Conservation (phyloP, 148 eudicot genomes). For the Chenopodium suecicum region DNA sequence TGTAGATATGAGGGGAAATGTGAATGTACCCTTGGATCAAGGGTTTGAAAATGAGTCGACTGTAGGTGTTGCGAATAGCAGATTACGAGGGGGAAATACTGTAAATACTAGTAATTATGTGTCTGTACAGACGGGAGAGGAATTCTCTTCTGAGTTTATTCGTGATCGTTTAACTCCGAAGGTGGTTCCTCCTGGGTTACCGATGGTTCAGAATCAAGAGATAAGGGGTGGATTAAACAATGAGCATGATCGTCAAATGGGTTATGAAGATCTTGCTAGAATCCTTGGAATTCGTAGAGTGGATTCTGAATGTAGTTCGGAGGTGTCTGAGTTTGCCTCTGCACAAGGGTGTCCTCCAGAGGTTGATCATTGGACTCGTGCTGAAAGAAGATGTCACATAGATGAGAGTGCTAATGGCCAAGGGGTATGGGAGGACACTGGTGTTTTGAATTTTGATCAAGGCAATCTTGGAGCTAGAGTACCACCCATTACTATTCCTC, state of each 20-base stretch:
- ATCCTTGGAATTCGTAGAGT: conserved; percentile 63
- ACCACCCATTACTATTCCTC: conserved; percentile 39
- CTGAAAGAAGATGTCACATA: conserved; percentile 30
- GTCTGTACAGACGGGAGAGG: conserved; percentile 71
- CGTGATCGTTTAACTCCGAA: conserved; percentile 53
- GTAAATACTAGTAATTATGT: conserved; percentile 42
- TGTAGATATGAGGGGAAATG: conserved; percentile 49
- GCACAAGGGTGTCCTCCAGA: conserved; percentile 50
- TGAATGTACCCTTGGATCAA: conserved; percentile 34
- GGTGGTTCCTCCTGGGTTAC: conserved; percentile 29
- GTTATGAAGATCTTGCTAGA: conserved; percentile 61
- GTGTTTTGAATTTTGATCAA: conserved; percentile 32
- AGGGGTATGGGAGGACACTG: conserved; percentile 34
- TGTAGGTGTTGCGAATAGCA: conserved; percentile 32
- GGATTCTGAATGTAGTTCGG: conserved; percentile 72
- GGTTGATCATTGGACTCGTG: conserved; percentile 35
- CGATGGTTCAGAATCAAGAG: conserved; percentile 39
- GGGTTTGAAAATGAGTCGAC: conserved; percentile 36
- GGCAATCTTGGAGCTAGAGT: conserved; percentile 34
- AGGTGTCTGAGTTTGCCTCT: conserved; percentile 51
- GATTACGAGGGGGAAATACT: conserved; percentile 32
- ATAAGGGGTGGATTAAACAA: conserved; percentile 36
- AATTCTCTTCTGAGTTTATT: conserved; percentile 63
- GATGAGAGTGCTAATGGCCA: conserved; percentile 34
- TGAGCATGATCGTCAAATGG: conserved; percentile 41